These are phyloP conservation scores for Parascedosporium putredinis DNA, from an alignment of 2,329 filamentous ascomycete genomes.

Conservation along the genomic window DNA sequence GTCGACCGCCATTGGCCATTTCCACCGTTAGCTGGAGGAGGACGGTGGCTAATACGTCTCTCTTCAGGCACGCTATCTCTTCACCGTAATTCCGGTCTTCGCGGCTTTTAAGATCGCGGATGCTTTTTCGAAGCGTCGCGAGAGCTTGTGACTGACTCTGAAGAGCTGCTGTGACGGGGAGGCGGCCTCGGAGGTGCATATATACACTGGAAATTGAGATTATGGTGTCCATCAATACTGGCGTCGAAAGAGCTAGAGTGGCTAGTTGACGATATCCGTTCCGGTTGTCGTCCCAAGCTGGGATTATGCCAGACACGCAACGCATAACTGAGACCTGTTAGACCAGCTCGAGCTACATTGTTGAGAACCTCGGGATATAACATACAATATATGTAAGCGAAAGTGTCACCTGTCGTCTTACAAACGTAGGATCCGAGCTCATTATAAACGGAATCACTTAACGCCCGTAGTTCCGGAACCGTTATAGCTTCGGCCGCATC, in stretches of 20 bases:
- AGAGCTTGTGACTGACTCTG: not conserved
- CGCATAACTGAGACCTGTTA: not conserved
- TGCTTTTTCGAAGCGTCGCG: not conserved
- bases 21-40: not conserved
- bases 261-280: not conserved
- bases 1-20: not conserved
- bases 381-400: slow-evolving; percentile 1
- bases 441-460: not conserved
- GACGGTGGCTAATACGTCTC: not conserved
- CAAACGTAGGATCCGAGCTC: not conserved
- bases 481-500: not conserved
- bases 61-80: not conserved
- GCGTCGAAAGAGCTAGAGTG: not conserved
- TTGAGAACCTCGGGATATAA: not conserved
- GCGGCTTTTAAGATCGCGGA: not conserved
- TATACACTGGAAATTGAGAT: not conserved
- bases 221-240: not conserved
- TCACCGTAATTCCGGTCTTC: not conserved
- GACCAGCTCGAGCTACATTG: not conserved
- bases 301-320: not conserved
- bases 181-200: not conserved
- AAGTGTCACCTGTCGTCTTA: not conserved
- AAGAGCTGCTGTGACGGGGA: not conserved
- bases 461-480: not conserved
- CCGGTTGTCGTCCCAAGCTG: not conserved